A percentile compares a stretch with the other conserved stretches of the same genome.
Conservation (phyloP, 768 basidiomycete species). For the Podaxis sp. region DNA sequence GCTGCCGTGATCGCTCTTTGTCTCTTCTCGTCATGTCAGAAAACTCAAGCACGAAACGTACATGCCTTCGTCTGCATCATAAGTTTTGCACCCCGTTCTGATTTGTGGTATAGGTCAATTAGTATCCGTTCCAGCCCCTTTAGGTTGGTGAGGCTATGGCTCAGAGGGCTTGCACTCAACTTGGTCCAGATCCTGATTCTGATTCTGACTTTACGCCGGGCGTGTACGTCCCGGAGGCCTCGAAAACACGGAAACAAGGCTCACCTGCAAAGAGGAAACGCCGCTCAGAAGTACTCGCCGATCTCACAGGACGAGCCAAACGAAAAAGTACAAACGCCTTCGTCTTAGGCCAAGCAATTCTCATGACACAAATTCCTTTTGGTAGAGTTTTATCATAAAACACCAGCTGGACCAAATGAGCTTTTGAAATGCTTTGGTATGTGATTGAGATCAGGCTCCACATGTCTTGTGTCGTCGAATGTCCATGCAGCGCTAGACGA, state of each 20-base stretch:
- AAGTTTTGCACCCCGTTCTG: not conserved
- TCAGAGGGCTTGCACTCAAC: not conserved
- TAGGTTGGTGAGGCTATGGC: constrained; percentile 26
- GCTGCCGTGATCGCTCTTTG: not conserved
- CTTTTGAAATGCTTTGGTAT: constrained; percentile 9
- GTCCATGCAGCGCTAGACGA: not conserved
- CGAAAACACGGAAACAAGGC: constrained; percentile 27
- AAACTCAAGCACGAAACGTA: constrained; percentile 29
- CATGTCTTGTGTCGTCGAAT: not conserved
- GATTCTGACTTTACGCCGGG: constrained; percentile 51
- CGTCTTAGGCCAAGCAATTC: not conserved
- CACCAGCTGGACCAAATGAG: constrained; percentile 1
- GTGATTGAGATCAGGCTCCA: not conserved
- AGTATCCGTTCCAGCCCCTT: constrained; percentile 32
- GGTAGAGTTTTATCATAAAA: not conserved
- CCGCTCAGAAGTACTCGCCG: not conserved
- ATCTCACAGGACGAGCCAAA: constrained; percentile 1
- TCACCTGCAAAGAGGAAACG: constrained; percentile 13
- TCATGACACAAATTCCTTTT: not conserved
- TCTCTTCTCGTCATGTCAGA: not conserved
- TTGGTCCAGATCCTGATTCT: constrained; percentile 39
- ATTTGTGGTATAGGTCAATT: constrained; percentile 26
- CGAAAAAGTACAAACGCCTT: constrained; percentile 11
- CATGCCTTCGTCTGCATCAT: not conserved
- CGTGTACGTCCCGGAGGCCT: constrained; percentile 30